Conservation (phyloP, 192 early-diverging fungal genomes). For the Backusella psychrophila region DNA sequence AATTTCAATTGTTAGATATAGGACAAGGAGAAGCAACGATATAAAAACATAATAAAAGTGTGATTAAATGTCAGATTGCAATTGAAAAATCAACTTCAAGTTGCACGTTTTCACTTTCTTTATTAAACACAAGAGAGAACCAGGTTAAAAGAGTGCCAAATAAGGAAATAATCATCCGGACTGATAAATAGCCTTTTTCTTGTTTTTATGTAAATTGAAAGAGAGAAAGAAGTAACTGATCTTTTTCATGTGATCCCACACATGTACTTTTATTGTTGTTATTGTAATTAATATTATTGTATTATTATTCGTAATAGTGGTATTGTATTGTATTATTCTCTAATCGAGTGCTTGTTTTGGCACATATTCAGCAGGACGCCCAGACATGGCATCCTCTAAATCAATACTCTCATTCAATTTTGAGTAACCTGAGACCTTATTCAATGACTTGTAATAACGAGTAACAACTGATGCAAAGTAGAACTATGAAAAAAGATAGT, state of each 20-base stretch:
- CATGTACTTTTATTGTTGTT: background rate
- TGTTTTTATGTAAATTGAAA: background rate
- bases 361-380: background rate
- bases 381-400: slow-evolving; percentile 4
- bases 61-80: background rate
- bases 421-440: slow-evolving; percentile 3
- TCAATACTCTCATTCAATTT: slow-evolving; percentile 2
- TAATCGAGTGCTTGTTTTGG: slow-evolving; percentile 6
- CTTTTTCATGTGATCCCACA: background rate
- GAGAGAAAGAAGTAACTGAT: background rate
- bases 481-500: slow-evolving; percentile 8
- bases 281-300: background rate
- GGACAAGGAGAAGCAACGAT: background rate
- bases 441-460: slow-evolving; percentile 18
- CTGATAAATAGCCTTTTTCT: background rate
- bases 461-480: slow-evolving; percentile 27
- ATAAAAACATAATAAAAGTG: background rate
- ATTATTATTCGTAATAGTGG: background rate
- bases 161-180: background rate
- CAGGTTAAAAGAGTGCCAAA: background rate
- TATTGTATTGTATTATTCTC: background rate
- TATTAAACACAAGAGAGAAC: background rate
- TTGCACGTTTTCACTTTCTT: background rate
- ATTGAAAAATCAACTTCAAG: background rate
- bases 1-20: background rate